Evolutionary conservation across 768 basidiomycete genomes (phyloP), one percentile per base, ranked within the genome.

Genomic region (Boletales sp.): DNA sequence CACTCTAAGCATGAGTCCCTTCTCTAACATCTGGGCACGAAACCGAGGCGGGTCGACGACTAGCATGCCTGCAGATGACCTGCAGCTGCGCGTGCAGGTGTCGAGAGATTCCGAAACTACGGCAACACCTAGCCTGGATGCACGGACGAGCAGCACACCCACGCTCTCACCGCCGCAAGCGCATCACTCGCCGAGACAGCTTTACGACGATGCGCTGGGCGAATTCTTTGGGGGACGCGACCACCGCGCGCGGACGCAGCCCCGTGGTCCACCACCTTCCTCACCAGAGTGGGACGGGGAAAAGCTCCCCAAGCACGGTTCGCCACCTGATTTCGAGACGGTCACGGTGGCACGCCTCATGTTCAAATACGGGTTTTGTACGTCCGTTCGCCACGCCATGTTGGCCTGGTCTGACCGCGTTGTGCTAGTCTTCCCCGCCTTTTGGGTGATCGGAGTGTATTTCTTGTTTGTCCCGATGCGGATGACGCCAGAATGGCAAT

Each of bases 291-390:
- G 68, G 58, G 60, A 66, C 1, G 58, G 62, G 45, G 64, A 69
- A 30, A 69, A 66, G 47, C 60, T 66, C 2, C 62, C 66, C 14
- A 27, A 0, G 31, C 67, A 63, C 19, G 6, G 38, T 3, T 30
- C 54, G 57, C 47, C 69, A 52, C 45, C 63, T 64, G 30, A 70
- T 49, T 66, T 69, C 18, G 80, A 84, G 68, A 73, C 75, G 31
- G 64, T 72, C 5, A 84, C 81, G 21, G 75, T 83, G 43, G 79
- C 82, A 7, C 74, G 77, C 66, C 81, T 77, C 61, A 64, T 84
- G 40, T 84, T 84, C 69, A 79, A 77, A 58, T 83, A 82, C 50
- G 81, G 82, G 39, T 83, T 84, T 59, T 59, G 83, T 84, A 57
- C 60, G 82, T 67, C 17, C 47, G 30, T 35, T 38, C 36, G 8